A percentile compares a stretch with the other conserved stretches of the same genome.
phyloP scores from a whole-genome alignment of 2,329 filamentous ascomycete species.

The Monilinia vaccinii-corymbosi region DNA sequence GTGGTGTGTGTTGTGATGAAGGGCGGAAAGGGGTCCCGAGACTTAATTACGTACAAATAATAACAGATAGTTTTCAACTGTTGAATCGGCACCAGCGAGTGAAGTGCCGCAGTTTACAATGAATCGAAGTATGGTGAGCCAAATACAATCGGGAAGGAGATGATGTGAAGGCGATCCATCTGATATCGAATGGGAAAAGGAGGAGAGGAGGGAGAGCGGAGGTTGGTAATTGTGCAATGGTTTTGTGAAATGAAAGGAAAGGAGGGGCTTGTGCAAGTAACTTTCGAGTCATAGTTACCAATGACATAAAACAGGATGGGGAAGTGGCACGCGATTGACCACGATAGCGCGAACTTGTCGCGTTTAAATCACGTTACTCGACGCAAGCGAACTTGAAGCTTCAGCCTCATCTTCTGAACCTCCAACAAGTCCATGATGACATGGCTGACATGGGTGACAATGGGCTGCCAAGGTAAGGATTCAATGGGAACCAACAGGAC shows the following conservation, averaged over 20 bases:
- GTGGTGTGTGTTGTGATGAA: background rate
- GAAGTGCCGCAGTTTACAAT: background rate
- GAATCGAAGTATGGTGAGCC: background rate
- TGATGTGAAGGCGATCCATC: background rate
- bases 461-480: background rate
- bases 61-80: background rate
- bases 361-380: too few species aligned
- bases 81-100: background rate
- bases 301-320: background rate
- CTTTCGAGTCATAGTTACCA: too few species aligned
- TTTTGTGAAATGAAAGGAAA: conserved; percentile 2
- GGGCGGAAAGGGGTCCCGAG: background rate
- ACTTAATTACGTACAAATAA: background rate
- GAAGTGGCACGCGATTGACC: background rate
- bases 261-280: background rate
- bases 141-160: background rate
- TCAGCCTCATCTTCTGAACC: too few species aligned
- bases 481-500: background rate
- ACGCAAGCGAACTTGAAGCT: too few species aligned
- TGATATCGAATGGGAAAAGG: background rate
- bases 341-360: background rate
- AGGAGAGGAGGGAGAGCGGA: background rate
- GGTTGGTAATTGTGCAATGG: background rate
- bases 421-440: too few species aligned
- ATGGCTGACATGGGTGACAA: background rate